phyloP scores from a whole-genome alignment of 2,329 filamentous ascomycete genomes.

The Helotiales sp. region DNA sequence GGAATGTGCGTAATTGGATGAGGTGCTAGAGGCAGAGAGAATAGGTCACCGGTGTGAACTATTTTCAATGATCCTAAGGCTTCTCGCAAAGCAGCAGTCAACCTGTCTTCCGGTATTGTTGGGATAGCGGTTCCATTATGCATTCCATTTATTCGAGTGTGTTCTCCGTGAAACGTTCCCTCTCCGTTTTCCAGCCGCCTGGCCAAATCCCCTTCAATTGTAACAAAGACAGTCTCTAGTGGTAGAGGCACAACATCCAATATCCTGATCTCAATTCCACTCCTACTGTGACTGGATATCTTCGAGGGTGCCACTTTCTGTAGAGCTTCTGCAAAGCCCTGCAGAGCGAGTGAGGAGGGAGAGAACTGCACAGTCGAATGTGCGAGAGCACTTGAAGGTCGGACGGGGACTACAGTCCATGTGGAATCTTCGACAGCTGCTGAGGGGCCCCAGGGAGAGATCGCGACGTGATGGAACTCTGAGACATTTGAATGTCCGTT shows the following conservation, averaged over 20 bases:
- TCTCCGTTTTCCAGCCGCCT: conserved; percentile 81
- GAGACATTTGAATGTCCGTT: conserved; percentile 31
- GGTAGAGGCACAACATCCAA: conserved; percentile 78
- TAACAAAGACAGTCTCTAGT: conserved; percentile 85
- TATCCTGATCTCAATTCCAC: conserved; percentile 80
- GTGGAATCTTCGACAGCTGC: conserved; percentile 57
- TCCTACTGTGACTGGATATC: conserved; percentile 68
- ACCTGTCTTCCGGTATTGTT: conserved; percentile 51
- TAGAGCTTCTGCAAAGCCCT: conserved; percentile 74
- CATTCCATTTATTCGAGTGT: conserved; percentile 46
- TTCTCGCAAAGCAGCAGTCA: conserved; percentile 68
- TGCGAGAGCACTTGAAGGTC: conserved; percentile 61
- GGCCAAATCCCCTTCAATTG: conserved; percentile 77
- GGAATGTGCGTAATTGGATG: conserved; percentile 86
- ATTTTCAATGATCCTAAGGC: conserved; percentile 73
- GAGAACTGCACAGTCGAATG: conserved; percentile 81
- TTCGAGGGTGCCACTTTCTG: conserved; percentile 76
- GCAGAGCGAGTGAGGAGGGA: conserved; percentile 69
- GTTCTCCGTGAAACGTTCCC: conserved; percentile 73
- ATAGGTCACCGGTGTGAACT: conserved; percentile 80
- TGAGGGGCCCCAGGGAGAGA: conserved; percentile 71
- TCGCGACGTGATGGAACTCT: conserved; percentile 63
- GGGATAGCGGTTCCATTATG: conserved; percentile 35
- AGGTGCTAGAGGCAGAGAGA: conserved; percentile 73
- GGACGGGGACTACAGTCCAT: conserved; percentile 85